These are phyloP conservation scores for Oryza meyeriana DNA, from an alignment of 176 grass and related monocot genomes.

Conservation along the genomic window DNA sequence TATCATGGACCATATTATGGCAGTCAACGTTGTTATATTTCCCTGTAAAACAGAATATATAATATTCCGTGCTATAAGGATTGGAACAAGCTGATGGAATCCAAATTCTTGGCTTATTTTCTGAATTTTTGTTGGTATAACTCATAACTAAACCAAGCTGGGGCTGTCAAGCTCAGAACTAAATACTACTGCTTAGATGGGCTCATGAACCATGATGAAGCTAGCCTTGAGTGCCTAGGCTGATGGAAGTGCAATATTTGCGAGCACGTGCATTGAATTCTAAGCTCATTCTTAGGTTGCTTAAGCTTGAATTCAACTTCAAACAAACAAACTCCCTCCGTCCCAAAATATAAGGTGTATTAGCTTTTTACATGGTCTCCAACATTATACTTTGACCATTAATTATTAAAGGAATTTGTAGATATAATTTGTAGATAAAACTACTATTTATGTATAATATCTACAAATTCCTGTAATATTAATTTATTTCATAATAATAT, in stretches of 20 bases:
- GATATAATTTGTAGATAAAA: too few relatives aligned
- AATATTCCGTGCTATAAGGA: not conserved
- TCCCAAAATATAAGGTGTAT: too few relatives aligned
- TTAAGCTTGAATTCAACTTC: not conserved
- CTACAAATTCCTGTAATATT: too few relatives aligned
- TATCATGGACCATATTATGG: not conserved
- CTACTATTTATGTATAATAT: too few relatives aligned
- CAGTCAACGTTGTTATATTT: not conserved
- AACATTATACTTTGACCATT: too few relatives aligned
- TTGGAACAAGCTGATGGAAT: not conserved
- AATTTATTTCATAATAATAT: too few relatives aligned
- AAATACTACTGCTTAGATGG: not conserved
- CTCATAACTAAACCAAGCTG: not conserved
- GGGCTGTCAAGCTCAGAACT: not conserved
- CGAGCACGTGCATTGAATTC: not conserved
- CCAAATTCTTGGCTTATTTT: not conserved
- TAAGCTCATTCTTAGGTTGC: not conserved
- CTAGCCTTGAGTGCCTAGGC: not conserved
- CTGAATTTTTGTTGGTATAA: not conserved
- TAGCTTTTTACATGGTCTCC: too few relatives aligned
- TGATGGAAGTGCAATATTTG: not conserved
- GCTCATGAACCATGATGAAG: not conserved
- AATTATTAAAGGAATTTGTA: too few relatives aligned
- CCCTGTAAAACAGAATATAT: not conserved
- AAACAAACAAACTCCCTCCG: not conserved